phyloP scores from a whole-genome alignment of 2,329 filamentous ascomycete species.

The Phialocephala subalpina region DNA sequence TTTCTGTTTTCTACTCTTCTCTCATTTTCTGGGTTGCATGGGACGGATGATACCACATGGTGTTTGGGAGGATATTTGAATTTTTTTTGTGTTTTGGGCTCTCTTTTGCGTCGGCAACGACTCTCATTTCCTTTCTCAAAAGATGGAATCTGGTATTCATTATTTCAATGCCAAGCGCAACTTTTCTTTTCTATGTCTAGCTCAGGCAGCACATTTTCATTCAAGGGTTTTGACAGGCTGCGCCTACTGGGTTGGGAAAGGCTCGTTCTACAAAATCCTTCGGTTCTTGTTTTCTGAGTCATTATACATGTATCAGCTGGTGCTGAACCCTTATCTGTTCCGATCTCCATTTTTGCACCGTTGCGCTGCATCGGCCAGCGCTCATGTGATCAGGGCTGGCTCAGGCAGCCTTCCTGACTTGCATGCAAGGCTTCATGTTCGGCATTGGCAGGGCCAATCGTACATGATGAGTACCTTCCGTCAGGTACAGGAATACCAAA shows the following conservation, averaged over 20 bases:
- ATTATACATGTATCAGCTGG: slow-evolving; percentile 13
- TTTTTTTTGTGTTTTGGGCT: slow-evolving; percentile 14
- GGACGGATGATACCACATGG: slow-evolving; percentile 43
- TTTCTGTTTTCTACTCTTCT: slow-evolving; percentile 17
- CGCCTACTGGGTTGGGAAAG: slow-evolving; percentile 19
- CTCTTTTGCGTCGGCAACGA: slow-evolving; percentile 23
- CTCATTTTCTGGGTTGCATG: slow-evolving; percentile 34
- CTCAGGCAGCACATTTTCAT: slow-evolving; percentile 40
- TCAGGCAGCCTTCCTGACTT: slow-evolving; percentile 21
- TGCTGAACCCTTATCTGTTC: slow-evolving; percentile 1
- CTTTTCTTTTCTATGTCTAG: slow-evolving; percentile 19
- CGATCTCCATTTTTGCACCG: slow-evolving; percentile 11
- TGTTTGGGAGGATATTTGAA: slow-evolving; percentile 34
- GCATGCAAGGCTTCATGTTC: slow-evolving; percentile 7
- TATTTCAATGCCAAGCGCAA: slow-evolving; percentile 13
- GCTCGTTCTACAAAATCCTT: slow-evolving; percentile 2
- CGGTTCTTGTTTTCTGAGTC: slow-evolving; percentile 1
- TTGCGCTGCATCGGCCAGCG: slow-evolving; percentile 5
- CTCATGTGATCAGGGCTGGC: slow-evolving; percentile 22
- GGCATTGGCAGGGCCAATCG: slow-evolving; percentile 24
- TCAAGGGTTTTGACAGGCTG: slow-evolving; percentile 24
- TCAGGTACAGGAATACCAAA: slow-evolving; percentile 23
- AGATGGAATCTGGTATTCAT: slow-evolving; percentile 38
- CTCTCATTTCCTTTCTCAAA: slow-evolving; percentile 21
- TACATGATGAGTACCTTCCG: slow-evolving; percentile 1